Evolutionary conservation across 495 filamentous ascomycete genomes (phyloP).

Genomic region (Aspergillus leporis): DNA sequence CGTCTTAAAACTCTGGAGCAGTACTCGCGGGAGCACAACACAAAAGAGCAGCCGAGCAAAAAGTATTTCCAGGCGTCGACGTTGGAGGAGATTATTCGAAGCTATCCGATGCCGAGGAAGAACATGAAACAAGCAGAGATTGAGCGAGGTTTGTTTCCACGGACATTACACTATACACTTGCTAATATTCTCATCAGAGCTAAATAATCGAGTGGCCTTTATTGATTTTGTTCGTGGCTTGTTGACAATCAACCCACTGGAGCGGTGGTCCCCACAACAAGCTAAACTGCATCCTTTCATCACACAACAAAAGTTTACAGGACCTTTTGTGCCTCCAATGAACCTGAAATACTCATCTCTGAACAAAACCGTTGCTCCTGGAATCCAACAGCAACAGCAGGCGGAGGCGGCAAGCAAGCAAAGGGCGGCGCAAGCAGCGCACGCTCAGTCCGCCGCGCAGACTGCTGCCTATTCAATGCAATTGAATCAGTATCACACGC

Average conservation of each 20-base stretch:
- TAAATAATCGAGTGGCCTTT: conserved; percentile 97
- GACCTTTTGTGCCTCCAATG: conserved; percentile 96
- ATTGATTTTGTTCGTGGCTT: conserved; percentile 98
- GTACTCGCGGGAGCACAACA: conserved; percentile 90
- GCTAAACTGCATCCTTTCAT: conserved; percentile 98
- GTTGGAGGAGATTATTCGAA: conserved; percentile 93
- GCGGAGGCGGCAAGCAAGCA: conserved; percentile 91
- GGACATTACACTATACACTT: not conserved
- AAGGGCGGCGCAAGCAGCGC: conserved; percentile 63
- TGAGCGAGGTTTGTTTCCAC: conserved; percentile 74
- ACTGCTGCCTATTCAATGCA: conserved; percentile 57
- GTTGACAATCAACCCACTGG: conserved; percentile 91
- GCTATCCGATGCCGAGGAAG: conserved; percentile 96
- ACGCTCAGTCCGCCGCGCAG: conserved; percentile 58
- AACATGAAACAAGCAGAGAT: conserved; percentile 99
- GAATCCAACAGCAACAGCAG: conserved; percentile 96
- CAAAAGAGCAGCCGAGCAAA: conserved; percentile 99
- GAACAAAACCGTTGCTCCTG: conserved; percentile 86
- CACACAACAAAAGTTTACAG: conserved; percentile 95
- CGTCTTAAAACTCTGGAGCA: conserved; percentile 96
- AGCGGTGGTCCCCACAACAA: conserved; percentile 97
- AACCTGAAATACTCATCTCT: conserved; percentile 83
- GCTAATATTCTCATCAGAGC: conserved; percentile 62
- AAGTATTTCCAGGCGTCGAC: conserved; percentile 97
- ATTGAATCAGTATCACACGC: conserved; percentile 56